phyloP scores from a whole-genome alignment of 805 yeast species.

The Metschnikowia peoriensis region DNA sequence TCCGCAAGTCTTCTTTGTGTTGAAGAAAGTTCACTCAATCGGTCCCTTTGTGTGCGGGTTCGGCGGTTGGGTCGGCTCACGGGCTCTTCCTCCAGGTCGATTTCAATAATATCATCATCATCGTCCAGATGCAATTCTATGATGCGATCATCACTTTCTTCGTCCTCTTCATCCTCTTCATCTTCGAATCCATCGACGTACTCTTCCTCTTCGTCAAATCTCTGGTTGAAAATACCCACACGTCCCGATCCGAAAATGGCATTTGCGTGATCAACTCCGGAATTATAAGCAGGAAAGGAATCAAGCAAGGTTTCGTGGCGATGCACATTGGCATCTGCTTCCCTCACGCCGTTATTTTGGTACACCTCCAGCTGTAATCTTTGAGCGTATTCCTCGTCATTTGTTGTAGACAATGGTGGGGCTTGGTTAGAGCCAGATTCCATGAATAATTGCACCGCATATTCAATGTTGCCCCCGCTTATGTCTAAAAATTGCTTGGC shows the following conservation, averaged over 20 bases:
- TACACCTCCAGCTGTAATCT: slow-evolving; percentile 65
- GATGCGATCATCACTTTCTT: slow-evolving; percentile 5
- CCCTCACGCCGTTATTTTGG: slow-evolving; percentile 33
- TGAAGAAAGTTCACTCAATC: slow-evolving; percentile 39
- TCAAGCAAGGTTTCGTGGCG: slow-evolving; percentile 76
- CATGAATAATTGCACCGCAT: slow-evolving; percentile 79
- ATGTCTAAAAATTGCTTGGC: slow-evolving; percentile 80
- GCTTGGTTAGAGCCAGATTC: slow-evolving; percentile 41
- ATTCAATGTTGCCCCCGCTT: slow-evolving; percentile 73
- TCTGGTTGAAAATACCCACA: slow-evolving; percentile 60
- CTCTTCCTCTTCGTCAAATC: slow-evolving; percentile 40
- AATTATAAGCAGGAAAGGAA: slow-evolving; percentile 18
- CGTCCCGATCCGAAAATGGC: slow-evolving; percentile 51
- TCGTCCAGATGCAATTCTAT: slow-evolving; percentile 32
- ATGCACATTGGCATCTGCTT: slow-evolving; percentile 75
- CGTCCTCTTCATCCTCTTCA: slow-evolving; percentile 24
- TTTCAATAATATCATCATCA: slow-evolving; percentile 33
- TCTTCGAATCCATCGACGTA: slow-evolving; percentile 23
- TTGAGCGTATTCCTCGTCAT: slow-evolving; percentile 58
- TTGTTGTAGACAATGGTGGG: slow-evolving; percentile 22
- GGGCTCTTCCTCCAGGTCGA: slow-evolving; percentile 32
- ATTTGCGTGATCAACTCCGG: slow-evolving; percentile 23
- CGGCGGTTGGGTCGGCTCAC: slow-evolving; percentile 10
- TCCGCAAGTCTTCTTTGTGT: slow-evolving; percentile 72
- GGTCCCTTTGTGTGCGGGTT: slow-evolving; percentile 8